Evolutionary conservation across 2,329 filamentous ascomycete genomes (phyloP).

Genomic region (Calonectria ilicicola): DNA sequence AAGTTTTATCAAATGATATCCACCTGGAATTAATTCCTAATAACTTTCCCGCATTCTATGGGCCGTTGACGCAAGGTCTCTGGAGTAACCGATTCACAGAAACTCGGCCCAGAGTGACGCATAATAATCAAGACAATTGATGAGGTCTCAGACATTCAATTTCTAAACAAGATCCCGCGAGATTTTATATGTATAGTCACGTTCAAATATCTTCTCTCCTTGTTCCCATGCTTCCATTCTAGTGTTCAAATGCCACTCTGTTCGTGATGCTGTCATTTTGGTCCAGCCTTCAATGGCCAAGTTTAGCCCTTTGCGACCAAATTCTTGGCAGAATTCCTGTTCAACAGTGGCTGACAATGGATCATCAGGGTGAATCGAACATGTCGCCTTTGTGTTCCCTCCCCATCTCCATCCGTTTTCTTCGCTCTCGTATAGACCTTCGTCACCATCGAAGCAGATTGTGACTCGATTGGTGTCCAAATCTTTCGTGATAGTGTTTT

Average conservation of each 20-base stretch:
- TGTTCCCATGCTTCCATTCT: constrained; percentile 12
- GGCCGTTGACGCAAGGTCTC: too few species aligned
- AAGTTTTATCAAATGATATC: too few species aligned
- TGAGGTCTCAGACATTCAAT: neutral
- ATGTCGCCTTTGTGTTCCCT: neutral
- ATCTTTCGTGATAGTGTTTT: neutral
- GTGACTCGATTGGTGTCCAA: neutral
- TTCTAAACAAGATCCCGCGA: neutral
- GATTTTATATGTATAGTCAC: neutral
- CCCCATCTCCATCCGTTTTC: constrained; percentile 14
- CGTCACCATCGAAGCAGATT: neutral
- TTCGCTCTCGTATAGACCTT: constrained; percentile 10
- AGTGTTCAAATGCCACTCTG: neutral
- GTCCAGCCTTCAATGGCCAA: constrained; percentile 13
- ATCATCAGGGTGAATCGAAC: constrained; percentile 2
- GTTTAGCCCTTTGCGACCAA: neutral
- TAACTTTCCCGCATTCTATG: too few species aligned
- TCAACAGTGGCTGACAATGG: constrained; percentile 5
- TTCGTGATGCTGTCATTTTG: constrained; percentile 4
- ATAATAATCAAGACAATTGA: too few species aligned
- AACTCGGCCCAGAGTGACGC: too few species aligned
- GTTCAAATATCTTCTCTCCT: neutral
- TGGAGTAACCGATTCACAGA: too few species aligned
- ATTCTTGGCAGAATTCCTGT: constrained; percentile 7
- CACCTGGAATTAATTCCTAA: too few species aligned